Conservation (phyloP, 305 asterid genomes). For the Solanum chacoense region DNA sequence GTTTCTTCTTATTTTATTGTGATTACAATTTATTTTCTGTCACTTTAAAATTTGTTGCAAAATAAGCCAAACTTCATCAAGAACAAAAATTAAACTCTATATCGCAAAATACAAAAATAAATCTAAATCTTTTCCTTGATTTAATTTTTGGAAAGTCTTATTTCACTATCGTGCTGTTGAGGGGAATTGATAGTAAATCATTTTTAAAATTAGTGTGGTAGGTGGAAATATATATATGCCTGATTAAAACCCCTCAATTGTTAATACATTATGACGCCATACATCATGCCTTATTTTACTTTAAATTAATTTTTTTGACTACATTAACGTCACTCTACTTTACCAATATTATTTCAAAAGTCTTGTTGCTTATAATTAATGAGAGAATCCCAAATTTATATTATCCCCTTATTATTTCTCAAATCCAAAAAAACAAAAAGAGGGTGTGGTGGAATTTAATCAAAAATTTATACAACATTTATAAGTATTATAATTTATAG, state of each 20-base stretch:
- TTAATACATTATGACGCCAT: not conserved
- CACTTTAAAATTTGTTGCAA: no score
- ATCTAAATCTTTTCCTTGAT: not conserved
- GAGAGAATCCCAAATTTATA: not conserved
- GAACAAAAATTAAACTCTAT: not conserved
- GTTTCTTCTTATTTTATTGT: no score
- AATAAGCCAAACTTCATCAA: not conserved
- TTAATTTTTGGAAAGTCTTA: not conserved
- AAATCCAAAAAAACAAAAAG: not conserved
- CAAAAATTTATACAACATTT: not conserved
- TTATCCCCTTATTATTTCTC: not conserved
- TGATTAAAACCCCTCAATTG: not conserved
- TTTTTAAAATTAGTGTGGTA: not conserved
- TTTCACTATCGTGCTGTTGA: not conserved
- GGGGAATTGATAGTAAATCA: not conserved
- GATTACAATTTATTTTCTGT: no score
- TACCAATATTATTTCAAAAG: not conserved
- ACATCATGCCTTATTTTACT: not conserved
- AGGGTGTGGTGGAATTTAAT: not conserved
- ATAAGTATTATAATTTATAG: not conserved
- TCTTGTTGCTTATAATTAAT: not conserved
- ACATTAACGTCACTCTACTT: not conserved
- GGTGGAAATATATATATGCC: not conserved
- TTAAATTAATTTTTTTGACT: not conserved
- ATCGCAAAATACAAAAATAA: not conserved